Base-by-base conservation (phyloP, 306 rosid species). In the Quillaja saponaria region DNA sequence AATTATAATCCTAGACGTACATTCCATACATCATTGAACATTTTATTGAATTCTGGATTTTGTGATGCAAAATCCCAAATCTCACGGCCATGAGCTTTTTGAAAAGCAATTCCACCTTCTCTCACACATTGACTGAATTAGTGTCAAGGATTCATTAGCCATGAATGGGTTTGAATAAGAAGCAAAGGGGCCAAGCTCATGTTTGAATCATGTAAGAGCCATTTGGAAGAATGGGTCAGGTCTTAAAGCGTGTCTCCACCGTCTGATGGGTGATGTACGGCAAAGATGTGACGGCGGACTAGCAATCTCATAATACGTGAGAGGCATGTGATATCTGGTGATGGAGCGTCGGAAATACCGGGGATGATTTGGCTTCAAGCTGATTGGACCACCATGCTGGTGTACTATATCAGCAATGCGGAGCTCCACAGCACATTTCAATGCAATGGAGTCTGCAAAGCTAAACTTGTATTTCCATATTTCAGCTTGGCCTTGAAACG, bases 351-450 rank as follows among this genome's bases (percentile, higher is more conserved):
- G 0, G 71, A 39, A 47, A 74, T 15, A 17, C 19, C 19, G 13
- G 82, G 44, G 21, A 44, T 56, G n/a, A 80, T 72, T 34, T 76
- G 77, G 37, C 47, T 16, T 49, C n/a, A 80, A 20, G 12, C 74
- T 34, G 16, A 76, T 55, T 6, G 76, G 78, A 14, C 41, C 34
- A 25, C 33, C 46, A 13, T 81, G 75, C 14, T 58, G 64, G 50
- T 76, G 28, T 21, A 76, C 68, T 52, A 80, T 73, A 11, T 80
- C 82, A n/a, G 82, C 54, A 12, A 80, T 55, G 19, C 56, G 68
- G 13, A 80, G 82, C 61, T 80, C 71, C 34, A 76, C 77, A 1
- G 75, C 82, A 42, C 72, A 64, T 69, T 65, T 80, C 53, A 76
- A 46, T 8, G 77, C 82, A 80, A 73, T 72, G 20, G 77, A 64